Evolutionary conservation across 768 basidiomycete genomes (phyloP).

Genomic region (Candolleomyces eurysporus): DNA sequence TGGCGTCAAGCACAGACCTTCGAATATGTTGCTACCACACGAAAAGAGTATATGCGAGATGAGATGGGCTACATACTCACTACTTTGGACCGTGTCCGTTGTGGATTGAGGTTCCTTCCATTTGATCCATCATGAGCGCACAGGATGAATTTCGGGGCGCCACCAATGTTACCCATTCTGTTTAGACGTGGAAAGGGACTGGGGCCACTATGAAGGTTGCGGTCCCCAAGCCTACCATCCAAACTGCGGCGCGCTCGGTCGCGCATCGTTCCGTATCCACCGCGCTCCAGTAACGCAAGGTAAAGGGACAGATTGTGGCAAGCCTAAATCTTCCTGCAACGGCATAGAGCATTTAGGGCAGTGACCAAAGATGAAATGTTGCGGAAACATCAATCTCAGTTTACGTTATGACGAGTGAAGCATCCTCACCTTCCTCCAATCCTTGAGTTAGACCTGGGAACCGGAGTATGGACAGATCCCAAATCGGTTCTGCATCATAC

Average conservation of each 20-base stretch:
- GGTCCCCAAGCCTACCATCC: neutral
- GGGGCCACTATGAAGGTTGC: neutral
- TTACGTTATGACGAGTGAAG: neutral
- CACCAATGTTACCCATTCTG: neutral
- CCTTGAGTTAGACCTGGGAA: neutral
- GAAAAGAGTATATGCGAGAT: too few relatives aligned
- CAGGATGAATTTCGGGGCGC: conserved; percentile 2
- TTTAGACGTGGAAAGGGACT: neutral
- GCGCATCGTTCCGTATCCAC: too few relatives aligned
- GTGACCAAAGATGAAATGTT: neutral
- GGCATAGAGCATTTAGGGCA: neutral
- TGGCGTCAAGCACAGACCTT: too few relatives aligned
- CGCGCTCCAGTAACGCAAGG: too few relatives aligned
- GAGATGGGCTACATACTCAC: too few relatives aligned
- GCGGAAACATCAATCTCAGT: neutral
- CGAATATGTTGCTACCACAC: too few relatives aligned
- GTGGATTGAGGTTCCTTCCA: neutral
- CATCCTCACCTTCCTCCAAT: neutral
- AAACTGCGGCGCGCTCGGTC: neutral
- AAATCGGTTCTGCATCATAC: conserved; percentile 5
- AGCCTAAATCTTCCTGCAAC: too few relatives aligned
- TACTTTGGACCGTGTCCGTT: too few relatives aligned
- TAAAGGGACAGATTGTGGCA: too few relatives aligned
- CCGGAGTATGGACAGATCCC: neutral
- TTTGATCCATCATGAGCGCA: neutral